Evolutionary conservation across 2,329 filamentous ascomycete genomes (phyloP), one percentile per base, ranked within the genome.

Genomic region (Fusarium camptoceras): DNA sequence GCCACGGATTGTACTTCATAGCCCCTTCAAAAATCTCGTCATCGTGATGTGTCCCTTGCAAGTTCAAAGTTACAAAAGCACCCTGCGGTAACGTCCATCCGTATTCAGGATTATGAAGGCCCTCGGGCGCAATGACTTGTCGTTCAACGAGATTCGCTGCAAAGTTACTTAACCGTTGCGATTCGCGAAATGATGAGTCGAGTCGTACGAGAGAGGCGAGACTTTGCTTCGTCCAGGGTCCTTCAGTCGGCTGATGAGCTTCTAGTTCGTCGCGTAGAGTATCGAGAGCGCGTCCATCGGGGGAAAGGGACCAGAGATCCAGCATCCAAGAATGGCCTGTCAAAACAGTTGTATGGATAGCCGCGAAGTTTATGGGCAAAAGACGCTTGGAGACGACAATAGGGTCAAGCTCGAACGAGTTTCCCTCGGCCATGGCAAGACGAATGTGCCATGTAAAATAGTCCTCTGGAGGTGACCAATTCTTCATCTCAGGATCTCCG

Each of bases 401-500:
- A 0, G 86, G 81, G 25, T 84, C 77, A 24, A 87, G 79, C 59
- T 89, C 85, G 11, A 74, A 71, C 0, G 56, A 5, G 6, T 78
- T 78, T 8, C 78, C 79, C 55, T 88, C 86, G 1, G 78, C 78
- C 34, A 77, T 76, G 18, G 87, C 87, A 25, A 84, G 81, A 18
- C 83, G 81, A 59, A 89, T 86, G 47, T 82, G 80, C 88, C 87
- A 90, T 8, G 84, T 87, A 28, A 89, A 77, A 70, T 85, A 87
- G 76, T 89, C 87, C 49, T 88, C 86, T 0, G 86, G 85, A 9
- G 83, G 81, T 6, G 77, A 70, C 78, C 81, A 84, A 28, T 76
- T 65, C 25, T 82, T 79, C 57, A 80, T 81, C 4, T 76, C 79
- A 2, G 81, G 76, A 28, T 86, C 82, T 0, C 77, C 78, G 9